Percentiles rank a stretch among this genome's conserved stretches.
phyloP scores from a whole-genome alignment of 2,329 filamentous ascomycete species.

The Daldinia sp. region DNA sequence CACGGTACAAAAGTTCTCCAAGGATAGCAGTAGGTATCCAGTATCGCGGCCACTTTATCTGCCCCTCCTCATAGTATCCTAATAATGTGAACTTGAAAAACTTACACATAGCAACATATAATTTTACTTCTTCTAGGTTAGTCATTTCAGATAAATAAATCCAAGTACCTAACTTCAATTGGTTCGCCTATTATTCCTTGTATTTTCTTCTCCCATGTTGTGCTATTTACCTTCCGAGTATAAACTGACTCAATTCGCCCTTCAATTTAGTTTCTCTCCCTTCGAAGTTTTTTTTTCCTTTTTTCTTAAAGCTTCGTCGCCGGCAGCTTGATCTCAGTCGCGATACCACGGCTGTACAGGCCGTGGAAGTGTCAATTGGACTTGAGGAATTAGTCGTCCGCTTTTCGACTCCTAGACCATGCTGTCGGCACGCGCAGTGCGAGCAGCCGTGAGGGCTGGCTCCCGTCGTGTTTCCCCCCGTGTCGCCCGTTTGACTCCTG shows the following conservation, averaged over 20 bases:
- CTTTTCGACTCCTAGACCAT: constrained; percentile 32
- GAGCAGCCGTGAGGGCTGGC: constrained; percentile 44
- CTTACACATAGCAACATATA: constrained; percentile 4
- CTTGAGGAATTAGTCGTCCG: constrained; percentile 16
- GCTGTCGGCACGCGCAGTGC: constrained; percentile 42
- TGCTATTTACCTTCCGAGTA: not conserved
- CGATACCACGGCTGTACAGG: constrained; percentile 36
- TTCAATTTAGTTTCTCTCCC: constrained; percentile 16
- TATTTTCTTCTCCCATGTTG: not conserved
- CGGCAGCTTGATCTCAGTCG: constrained; percentile 33
- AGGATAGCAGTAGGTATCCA: constrained; percentile 16
- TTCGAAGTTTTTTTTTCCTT: constrained; percentile 24
- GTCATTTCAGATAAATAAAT: constrained; percentile 32
- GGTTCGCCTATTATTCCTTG: constrained; percentile 7
- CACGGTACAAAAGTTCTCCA: constrained; percentile 16
- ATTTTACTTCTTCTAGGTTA: constrained; percentile 2
- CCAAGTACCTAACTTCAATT: constrained; percentile 27
- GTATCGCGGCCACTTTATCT: constrained; percentile 27
- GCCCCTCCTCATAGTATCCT: constrained; percentile 32
- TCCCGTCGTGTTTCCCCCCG: constrained; percentile 43
- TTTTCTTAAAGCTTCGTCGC: constrained; percentile 21
- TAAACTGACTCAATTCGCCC: constrained; percentile 24
- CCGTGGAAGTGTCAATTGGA: constrained; percentile 31
- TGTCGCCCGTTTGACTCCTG: constrained; percentile 34
- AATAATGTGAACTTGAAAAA: constrained; percentile 35